Evolutionary conservation across 805 yeast species (phyloP).

Genomic region (Candida boidinii): DNA sequence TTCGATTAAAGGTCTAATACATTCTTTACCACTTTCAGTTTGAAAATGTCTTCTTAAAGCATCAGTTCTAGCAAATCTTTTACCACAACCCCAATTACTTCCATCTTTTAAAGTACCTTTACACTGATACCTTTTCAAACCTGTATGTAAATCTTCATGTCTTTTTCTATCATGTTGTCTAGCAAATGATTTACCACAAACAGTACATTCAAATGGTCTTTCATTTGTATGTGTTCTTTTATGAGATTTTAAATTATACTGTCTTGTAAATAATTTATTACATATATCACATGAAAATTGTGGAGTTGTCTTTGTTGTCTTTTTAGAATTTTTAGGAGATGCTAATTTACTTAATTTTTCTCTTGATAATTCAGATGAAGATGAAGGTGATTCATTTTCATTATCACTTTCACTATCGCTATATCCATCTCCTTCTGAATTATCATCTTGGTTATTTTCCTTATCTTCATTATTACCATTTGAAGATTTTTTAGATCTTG

Average conservation of each 20-base stretch:
- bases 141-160: constrained; percentile 69
- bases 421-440: too few species aligned
- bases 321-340: constrained; percentile 36
- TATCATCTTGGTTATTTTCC: constrained; percentile 9
- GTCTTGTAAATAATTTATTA: constrained; percentile 81
- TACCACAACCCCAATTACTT: constrained; percentile 70
- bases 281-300: constrained; percentile 75
- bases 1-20: constrained; percentile 60
- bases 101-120: constrained; percentile 56
- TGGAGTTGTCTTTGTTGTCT: constrained; percentile 43
- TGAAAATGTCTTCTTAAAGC: constrained; percentile 73
- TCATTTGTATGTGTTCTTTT: constrained; percentile 85
- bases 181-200: constrained; percentile 78
- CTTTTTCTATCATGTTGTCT: constrained; percentile 70
- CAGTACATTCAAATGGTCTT: constrained; percentile 63
- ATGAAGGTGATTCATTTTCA: constrained; percentile 3
- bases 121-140: constrained; percentile 69
- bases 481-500: constrained; percentile 8
- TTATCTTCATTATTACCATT: too few species aligned
- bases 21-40: constrained; percentile 69
- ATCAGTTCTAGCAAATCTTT: constrained; percentile 71
- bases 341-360: constrained; percentile 64
- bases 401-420: constrained; percentile 22
- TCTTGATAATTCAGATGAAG: constrained; percentile 25
- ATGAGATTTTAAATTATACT: constrained; percentile 88